A percentile compares a stretch with the other conserved stretches of the same genome.
phyloP scores from a whole-genome alignment of 352 stramenopile species.

The Globisporangium radiosum region DNA sequence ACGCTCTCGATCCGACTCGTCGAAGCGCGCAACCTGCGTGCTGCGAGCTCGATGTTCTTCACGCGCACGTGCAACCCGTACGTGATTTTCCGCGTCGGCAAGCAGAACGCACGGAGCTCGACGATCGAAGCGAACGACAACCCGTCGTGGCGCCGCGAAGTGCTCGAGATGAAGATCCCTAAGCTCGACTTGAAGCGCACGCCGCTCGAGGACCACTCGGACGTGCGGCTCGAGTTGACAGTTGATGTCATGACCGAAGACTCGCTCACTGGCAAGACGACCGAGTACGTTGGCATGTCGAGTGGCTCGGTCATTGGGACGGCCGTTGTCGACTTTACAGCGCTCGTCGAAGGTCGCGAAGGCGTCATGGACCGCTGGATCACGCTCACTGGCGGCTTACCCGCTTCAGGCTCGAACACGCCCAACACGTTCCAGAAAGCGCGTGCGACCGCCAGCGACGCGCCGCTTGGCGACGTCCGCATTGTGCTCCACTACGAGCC shows the following conservation, averaged over 20 bases:
- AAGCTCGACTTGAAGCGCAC: constrained; percentile 59
- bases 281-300: constrained; percentile 68
- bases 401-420: not conserved
- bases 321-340: constrained; percentile 57
- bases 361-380: constrained; percentile 79
- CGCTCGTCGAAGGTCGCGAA: constrained; percentile 67
- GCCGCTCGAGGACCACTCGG: constrained; percentile 55
- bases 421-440: constrained; percentile 7
- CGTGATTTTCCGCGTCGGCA: constrained; percentile 78
- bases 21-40: constrained; percentile 61
- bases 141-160: constrained; percentile 64
- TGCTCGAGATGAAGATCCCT: constrained; percentile 67
- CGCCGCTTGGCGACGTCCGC: constrained; percentile 64
- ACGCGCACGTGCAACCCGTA: constrained; percentile 78
- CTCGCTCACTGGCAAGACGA: constrained; percentile 66
- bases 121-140: constrained; percentile 72
- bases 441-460: constrained; percentile 22
- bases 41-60: constrained; percentile 76
- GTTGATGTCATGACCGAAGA: constrained; percentile 83
- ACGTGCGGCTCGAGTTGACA: constrained; percentile 65
- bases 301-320: constrained; percentile 75
- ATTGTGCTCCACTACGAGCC: constrained; percentile 77
- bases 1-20: constrained; percentile 67
- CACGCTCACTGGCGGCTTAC: constrained; percentile 43
- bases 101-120: constrained; percentile 55